Percentiles rank a stretch among this genome's conserved stretches.
phyloP scores from a whole-genome alignment of 192 early-diverging fungal species.

The Rhizophagus prolifer region DNA sequence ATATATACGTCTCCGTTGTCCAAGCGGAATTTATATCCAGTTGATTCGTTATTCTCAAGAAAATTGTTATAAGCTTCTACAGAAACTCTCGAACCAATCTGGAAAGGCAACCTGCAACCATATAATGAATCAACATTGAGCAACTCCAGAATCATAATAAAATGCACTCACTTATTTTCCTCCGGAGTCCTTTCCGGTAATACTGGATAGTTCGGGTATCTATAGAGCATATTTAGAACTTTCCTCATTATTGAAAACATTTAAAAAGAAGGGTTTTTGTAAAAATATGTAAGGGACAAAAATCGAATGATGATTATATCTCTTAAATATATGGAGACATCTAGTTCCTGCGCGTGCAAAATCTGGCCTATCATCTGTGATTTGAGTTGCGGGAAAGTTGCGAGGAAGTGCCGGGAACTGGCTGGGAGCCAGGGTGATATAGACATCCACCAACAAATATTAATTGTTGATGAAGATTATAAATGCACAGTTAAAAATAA shows the following conservation, averaged over 20 bases:
- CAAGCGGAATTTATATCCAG: conserved; percentile 11
- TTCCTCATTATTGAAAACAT: background rate
- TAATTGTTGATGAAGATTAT: too few relatives aligned
- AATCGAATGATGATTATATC: too few relatives aligned
- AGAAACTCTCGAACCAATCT: conserved; percentile 10
- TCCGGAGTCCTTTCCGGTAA: background rate
- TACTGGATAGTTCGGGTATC: background rate
- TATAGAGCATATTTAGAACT: background rate
- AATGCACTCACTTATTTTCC: background rate
- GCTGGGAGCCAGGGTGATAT: too few relatives aligned
- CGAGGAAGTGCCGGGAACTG: too few relatives aligned
- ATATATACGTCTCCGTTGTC: conserved; percentile 25
- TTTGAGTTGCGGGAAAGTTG: too few relatives aligned
- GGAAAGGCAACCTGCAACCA: conserved; percentile 1
- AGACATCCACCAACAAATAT: too few relatives aligned
- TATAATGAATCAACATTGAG: background rate
- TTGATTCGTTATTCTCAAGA: conserved; percentile 11
- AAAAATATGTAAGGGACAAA: background rate
- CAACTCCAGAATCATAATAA: conserved; percentile 10
- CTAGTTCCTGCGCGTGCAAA: too few relatives aligned
- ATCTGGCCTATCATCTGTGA: too few relatives aligned
- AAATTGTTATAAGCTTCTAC: conserved; percentile 24
- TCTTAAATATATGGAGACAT: too few relatives aligned
- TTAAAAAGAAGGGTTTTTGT: background rate
- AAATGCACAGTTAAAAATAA: too few relatives aligned